Conservation (phyloP, 306 rosid species). For the Prunus salicina region DNA sequence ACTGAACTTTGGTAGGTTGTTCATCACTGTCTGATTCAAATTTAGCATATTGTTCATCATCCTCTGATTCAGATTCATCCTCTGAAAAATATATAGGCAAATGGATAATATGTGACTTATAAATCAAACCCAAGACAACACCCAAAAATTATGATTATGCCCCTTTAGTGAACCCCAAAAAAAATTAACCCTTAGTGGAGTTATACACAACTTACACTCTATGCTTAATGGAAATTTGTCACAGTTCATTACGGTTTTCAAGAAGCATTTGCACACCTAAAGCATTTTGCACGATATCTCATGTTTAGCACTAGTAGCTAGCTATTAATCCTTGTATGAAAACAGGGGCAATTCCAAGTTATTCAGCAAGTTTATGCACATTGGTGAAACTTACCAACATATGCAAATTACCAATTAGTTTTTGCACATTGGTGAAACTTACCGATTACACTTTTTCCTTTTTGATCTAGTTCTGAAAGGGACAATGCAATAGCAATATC, state of each 20-base stretch:
- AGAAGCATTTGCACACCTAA: neutral
- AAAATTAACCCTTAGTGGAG: no score
- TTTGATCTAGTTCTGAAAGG: slow-evolving; percentile 58
- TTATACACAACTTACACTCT: neutral
- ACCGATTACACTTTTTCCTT: slow-evolving; percentile 58
- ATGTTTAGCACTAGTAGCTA: neutral
- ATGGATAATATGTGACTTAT: neutral
- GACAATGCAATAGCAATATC: slow-evolving; percentile 74
- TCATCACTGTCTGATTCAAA: slow-evolving; percentile 29
- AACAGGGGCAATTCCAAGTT: neutral
- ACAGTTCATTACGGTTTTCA: neutral
- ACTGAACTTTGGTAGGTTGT: slow-evolving; percentile 18
- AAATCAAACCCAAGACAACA: neutral
- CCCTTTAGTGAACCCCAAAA: no score
- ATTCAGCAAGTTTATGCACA: neutral
- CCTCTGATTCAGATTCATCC: slow-evolving; percentile 43
- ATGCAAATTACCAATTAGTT: neutral
- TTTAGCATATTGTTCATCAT: slow-evolving; percentile 6
- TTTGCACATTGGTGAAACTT: slow-evolving; percentile 30
- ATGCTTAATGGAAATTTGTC: neutral
- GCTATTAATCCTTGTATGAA: neutral
- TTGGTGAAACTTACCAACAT: neutral
- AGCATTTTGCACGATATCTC: neutral
- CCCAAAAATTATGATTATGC: neutral
- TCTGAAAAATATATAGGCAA: slow-evolving; percentile 36